Evolutionary conservation across 148 eudicot genomes (phyloP).

Genomic region (Nepenthes mirabilis): DNA sequence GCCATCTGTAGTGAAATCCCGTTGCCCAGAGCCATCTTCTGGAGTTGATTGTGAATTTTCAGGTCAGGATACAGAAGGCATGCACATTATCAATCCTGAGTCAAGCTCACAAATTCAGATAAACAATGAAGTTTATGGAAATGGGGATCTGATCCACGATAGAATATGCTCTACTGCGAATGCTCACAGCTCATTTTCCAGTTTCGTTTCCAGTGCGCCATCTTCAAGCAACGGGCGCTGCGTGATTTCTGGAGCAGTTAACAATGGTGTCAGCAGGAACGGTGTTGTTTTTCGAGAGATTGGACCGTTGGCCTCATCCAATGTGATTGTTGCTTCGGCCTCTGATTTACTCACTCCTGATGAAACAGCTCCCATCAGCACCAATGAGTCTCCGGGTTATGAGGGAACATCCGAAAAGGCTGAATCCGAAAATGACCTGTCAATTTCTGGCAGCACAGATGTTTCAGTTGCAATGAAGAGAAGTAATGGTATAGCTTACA

Average conservation of each 20-base stretch:
- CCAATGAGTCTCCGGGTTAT: not conserved
- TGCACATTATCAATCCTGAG: not conserved
- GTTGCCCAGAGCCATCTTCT: not conserved
- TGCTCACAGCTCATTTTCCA: not conserved
- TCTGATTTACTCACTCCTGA: not conserved
- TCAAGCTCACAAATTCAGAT: conserved; percentile 6
- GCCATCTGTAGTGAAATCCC: not conserved
- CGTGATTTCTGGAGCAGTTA: not conserved
- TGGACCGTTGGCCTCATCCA: not conserved
- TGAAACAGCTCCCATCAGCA: not conserved
- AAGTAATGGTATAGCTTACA: too few relatives aligned
- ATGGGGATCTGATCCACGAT: not conserved
- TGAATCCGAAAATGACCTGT: not conserved
- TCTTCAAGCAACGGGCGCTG: not conserved
- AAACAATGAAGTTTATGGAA: not conserved
- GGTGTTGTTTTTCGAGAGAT: too few relatives aligned
- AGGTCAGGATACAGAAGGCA: conserved; percentile 1
- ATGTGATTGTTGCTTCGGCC: not conserved
- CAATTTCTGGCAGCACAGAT: not conserved
- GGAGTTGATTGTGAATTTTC: not conserved
- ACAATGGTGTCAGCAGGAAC: too few relatives aligned
- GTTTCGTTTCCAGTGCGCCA: not conserved
- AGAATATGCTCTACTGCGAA: not conserved
- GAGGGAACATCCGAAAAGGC: not conserved
- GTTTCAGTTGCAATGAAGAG: not conserved